Evolutionary conservation across 495 filamentous ascomycete species (phyloP).

Genomic region (Penicillium bovifimosum): DNA sequence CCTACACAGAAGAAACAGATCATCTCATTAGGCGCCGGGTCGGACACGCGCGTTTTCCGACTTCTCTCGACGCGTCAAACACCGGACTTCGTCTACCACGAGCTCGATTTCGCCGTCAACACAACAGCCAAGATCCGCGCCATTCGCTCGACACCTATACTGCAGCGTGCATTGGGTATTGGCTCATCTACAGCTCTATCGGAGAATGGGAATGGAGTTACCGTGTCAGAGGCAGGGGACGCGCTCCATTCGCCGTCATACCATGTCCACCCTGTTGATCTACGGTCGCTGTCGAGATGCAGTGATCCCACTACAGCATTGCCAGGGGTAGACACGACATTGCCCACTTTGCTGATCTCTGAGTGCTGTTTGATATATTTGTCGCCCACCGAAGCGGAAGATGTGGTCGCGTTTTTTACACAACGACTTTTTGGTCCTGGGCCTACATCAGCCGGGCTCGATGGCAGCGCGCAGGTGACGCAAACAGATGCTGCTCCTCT

Average conservation of each 20-base stretch:
- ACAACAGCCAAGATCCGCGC: slow-evolving; percentile 56
- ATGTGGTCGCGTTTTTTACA: slow-evolving; percentile 64
- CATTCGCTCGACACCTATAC: slow-evolving; percentile 40
- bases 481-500: slow-evolving; percentile 33
- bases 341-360: slow-evolving; percentile 80
- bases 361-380: slow-evolving; percentile 96
- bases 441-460: background rate
- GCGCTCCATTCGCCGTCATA: slow-evolving; percentile 49
- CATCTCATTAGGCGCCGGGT: slow-evolving; percentile 87
- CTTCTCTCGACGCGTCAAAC: slow-evolving; percentile 41
- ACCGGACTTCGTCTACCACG: slow-evolving; percentile 67
- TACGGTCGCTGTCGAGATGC: slow-evolving; percentile 52
- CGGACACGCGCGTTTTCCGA: slow-evolving; percentile 82
- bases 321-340: slow-evolving; percentile 40
- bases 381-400: slow-evolving; percentile 50
- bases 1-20: slow-evolving; percentile 60
- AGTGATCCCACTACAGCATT: slow-evolving; percentile 19
- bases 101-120: slow-evolving; percentile 83
- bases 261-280: slow-evolving; percentile 75
- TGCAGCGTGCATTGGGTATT: slow-evolving; percentile 31
- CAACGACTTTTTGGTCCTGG: slow-evolving; percentile 37
- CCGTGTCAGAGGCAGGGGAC: slow-evolving; percentile 34
- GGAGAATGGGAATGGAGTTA: slow-evolving; percentile 13
- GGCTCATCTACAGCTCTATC: slow-evolving; percentile 1
- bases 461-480: background rate